Percentiles rank a stretch among this genome's conserved stretches.
phyloP scores from a whole-genome alignment of 257 asterid genomes.

The Linderniella brevidens region DNA sequence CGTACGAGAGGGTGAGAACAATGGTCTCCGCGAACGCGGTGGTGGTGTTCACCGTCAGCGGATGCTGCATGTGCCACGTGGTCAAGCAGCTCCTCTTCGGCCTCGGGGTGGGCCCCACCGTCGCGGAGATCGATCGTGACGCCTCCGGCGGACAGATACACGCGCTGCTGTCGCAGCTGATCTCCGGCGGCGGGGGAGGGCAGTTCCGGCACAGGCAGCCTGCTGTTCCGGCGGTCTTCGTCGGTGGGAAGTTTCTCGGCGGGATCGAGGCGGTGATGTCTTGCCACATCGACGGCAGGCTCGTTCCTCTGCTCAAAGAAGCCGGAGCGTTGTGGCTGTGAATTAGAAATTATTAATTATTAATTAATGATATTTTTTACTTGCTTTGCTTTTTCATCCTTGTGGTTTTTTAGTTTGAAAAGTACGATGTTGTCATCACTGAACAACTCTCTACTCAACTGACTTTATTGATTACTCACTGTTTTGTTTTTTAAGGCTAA shows the following conservation, averaged over 20 bases:
- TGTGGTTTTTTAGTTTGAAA: too few species aligned
- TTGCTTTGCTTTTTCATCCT: too few species aligned
- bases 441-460: too few species aligned
- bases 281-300: slow-evolving; percentile 68
- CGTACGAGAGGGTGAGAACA: slow-evolving; percentile 29
- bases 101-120: slow-evolving; percentile 69
- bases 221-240: slow-evolving; percentile 59
- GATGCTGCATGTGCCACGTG: slow-evolving; percentile 92
- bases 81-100: slow-evolving; percentile 73
- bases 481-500: too few species aligned
- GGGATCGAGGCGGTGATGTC: slow-evolving; percentile 72
- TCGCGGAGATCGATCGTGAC: slow-evolving; percentile 68
- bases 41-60: slow-evolving; percentile 68
- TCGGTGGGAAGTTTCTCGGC: slow-evolving; percentile 74
- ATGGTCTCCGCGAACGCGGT: slow-evolving; percentile 59
- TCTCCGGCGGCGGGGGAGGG: slow-evolving; percentile 12
- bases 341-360: too few species aligned
- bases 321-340: slow-evolving; percentile 91
- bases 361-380: neutral
- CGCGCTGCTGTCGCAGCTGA: slow-evolving; percentile 35
- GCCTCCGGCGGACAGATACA: slow-evolving; percentile 37
- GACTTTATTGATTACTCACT: too few species aligned
- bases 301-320: slow-evolving; percentile 67
- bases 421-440: too few species aligned
- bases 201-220: slow-evolving; percentile 16